Conservation (phyloP, 2,329 filamentous ascomycete species). For the Fusarium aywerte region DNA sequence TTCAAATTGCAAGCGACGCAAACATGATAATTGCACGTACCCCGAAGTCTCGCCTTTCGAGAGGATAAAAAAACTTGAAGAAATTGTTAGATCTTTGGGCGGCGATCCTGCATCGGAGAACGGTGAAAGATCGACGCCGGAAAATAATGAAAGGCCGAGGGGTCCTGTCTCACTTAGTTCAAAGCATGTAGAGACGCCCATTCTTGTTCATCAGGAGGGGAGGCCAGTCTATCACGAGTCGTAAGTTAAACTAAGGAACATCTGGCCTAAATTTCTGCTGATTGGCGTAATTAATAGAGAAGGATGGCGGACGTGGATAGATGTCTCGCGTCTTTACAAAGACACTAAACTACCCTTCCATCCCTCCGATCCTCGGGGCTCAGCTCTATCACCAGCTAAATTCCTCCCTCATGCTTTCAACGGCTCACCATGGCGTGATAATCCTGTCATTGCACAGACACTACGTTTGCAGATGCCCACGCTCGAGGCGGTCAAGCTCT, state of each 20-base stretch:
- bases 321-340: constrained; percentile 5
- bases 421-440: constrained; percentile 14
- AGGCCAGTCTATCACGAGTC: constrained; percentile 16
- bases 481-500: background rate
- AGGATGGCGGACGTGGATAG: constrained; percentile 21
- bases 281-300: background rate
- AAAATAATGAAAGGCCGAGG: background rate
- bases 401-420: constrained; percentile 17
- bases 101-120: constrained; percentile 10
- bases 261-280: background rate
- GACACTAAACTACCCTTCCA: background rate
- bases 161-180: background rate
- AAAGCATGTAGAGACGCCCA: background rate
- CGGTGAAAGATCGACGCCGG: background rate
- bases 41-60: constrained; percentile 19
- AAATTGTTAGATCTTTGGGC: constrained; percentile 13
- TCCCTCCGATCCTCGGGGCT: background rate
- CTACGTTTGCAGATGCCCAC: background rate
- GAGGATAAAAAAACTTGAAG: constrained; percentile 17
- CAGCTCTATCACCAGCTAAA: constrained; percentile 11
- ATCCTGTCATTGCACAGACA: background rate
- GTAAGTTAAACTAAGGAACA: background rate
- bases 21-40: constrained; percentile 24
- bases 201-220: constrained; percentile 23
- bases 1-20: constrained; percentile 23